These are phyloP conservation scores for Podospora anserina DNA, from an alignment of 495 filamentous ascomycete species.

Conservation along the genomic window DNA sequence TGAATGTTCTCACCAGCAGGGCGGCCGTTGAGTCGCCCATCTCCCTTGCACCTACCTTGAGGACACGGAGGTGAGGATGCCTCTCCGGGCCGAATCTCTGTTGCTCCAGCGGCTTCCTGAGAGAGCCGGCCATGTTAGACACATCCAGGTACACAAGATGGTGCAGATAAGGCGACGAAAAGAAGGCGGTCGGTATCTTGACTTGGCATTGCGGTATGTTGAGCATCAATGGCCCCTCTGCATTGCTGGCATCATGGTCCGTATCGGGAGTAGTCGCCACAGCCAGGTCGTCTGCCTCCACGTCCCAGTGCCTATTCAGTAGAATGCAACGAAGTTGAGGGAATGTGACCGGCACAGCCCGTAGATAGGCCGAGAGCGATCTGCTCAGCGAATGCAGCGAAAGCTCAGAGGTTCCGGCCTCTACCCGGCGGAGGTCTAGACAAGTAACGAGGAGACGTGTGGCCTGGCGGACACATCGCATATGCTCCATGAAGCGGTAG, in stretches of 20 bases:
- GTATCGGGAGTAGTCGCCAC: conserved; percentile 7
- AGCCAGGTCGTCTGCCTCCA: conserved; percentile 26
- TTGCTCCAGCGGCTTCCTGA: conserved; percentile 26
- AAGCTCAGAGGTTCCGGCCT: conserved; percentile 33
- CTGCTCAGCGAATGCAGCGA: conserved; percentile 28
- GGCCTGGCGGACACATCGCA: conserved; percentile 22
- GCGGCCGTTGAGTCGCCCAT: conserved; percentile 33
- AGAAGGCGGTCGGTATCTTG: conserved; percentile 32
- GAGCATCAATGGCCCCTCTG: conserved; percentile 28
- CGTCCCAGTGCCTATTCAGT: conserved; percentile 36
- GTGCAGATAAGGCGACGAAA: conserved; percentile 29
- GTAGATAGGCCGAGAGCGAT: conserved; percentile 34
- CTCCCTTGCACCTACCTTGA: conserved; percentile 38
- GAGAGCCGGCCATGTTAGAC: conserved; percentile 39
- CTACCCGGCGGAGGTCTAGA: conserved; percentile 40
- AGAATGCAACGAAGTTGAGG: conserved; percentile 39
- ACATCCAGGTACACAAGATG: conserved; percentile 45
- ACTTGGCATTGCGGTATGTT: conserved; percentile 35
- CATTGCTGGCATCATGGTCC: background rate
- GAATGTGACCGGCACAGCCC: conserved; percentile 27
- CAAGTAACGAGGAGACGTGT: conserved; percentile 35
- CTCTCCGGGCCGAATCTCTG: conserved; percentile 27
- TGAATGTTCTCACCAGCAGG: conserved; percentile 32
- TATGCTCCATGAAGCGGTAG: conserved; percentile 34
- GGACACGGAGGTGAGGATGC: conserved; percentile 40